Conservation (phyloP, 345 rosid species). For the Hibiscus trionum region DNA sequence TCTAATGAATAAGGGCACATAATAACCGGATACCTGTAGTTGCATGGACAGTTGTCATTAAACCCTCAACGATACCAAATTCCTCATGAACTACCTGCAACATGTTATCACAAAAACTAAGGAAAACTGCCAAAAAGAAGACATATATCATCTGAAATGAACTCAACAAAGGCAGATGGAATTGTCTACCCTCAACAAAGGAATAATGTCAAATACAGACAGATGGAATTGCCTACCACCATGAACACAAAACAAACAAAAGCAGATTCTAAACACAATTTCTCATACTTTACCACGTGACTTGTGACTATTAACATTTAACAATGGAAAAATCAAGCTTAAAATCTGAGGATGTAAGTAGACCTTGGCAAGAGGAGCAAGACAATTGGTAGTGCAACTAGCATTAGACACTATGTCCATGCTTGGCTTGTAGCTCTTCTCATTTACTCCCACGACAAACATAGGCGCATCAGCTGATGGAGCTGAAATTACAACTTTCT, state of each 20-base stretch:
- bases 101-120: not conserved
- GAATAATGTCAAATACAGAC: not conserved
- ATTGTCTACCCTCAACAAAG: not conserved
- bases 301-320: not conserved
- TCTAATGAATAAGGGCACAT: not conserved
- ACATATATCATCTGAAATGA: not conserved
- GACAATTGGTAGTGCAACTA: constrained; percentile 99
- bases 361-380: constrained; percentile 99
- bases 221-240: not conserved
- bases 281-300: not conserved
- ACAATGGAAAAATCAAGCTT: not conserved
- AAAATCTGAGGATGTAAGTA: constrained; percentile 13
- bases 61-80: not conserved
- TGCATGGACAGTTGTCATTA: not conserved
- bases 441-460: constrained; percentile 98
- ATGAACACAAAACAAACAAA: not conserved
- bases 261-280: not conserved
- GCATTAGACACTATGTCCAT: constrained; percentile 98
- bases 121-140: not conserved
- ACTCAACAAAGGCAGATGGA: not conserved
- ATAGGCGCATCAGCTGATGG: constrained; percentile 99
- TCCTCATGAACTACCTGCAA: constrained; percentile 60
- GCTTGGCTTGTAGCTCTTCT: constrained; percentile 66
- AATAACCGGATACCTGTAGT: not conserved
- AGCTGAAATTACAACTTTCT: constrained; percentile 92